Base-by-base conservation (phyloP, 2,329 filamentous ascomycete species). In the Fusarium compactum region DNA sequence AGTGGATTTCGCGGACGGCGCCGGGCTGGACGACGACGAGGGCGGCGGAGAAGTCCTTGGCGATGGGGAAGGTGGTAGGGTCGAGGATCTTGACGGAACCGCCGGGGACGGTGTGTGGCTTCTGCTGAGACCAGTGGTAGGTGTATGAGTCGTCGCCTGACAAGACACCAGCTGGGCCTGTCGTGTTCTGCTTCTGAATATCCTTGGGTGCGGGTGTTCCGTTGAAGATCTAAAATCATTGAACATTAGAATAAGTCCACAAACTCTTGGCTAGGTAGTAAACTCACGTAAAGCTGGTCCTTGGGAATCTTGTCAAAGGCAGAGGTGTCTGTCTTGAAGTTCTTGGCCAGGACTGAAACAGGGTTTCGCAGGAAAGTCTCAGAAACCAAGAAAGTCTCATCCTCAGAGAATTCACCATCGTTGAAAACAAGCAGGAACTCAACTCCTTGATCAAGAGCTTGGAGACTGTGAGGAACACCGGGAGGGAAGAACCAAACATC, bases 401-500 rank as follows among this genome's bases (percentile, higher is more conserved):
- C 60, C 47, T 65, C 60, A 1, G 60, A 64, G 4, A 65, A 65
- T 5, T 22, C 9, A 1, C 60, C 62, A 10, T 65, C 44, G 27
- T 65, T 62, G 32, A 65, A 65, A 1, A 65, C 62, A 7, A 65
- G 22, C 0, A 65, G 16, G 14, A 65, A 65, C 25, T 65, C 62
- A 11, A 51, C 52, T 4, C 60, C 62, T 3, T 65, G 27, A 2
- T 64, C 62, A 8, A 65, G 34, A 0, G 51, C 62, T 8, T 65
- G 62, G 6, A 65, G 45, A 9, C 51, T 65, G 40, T 65, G 62
- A 3, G 62, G 60, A 15, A 64, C 14, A 12, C 62, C 62, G 4
- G 51, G 40, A n/a, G 62, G 62, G 22, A 65, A 65, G 22, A 58
- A 65, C 62, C 62, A 65, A 8, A 65, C 52, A 11, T 65, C 62